These are phyloP conservation scores for Neurospora sp. DNA, from an alignment of 495 filamentous ascomycete species.

Conservation along the genomic window DNA sequence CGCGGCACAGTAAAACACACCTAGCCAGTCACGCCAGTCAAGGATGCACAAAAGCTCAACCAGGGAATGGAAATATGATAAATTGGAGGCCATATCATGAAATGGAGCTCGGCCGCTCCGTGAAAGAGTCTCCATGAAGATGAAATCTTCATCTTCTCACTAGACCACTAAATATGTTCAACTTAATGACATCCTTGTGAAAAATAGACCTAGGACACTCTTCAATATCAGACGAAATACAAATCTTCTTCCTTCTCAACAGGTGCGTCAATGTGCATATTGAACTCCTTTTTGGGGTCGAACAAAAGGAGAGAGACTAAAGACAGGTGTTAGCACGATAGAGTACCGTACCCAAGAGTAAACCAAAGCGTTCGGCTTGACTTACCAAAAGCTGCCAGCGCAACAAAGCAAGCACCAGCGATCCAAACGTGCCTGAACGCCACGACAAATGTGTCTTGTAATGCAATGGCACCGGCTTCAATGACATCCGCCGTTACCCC, in stretches of 20 bases:
- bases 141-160: too few relatives aligned
- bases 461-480: constrained; percentile 6
- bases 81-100: too few relatives aligned
- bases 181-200: too few relatives aligned
- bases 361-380: not conserved
- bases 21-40: too few relatives aligned
- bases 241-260: constrained; percentile 17
- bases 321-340: not conserved
- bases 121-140: too few relatives aligned
- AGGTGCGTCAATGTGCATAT: constrained; percentile 15
- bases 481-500: constrained; percentile 14
- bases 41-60: too few relatives aligned
- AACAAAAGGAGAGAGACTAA: constrained; percentile 9
- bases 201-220: not conserved
- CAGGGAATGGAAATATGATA: too few relatives aligned
- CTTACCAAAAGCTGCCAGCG: constrained; percentile 14
- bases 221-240: constrained; percentile 2
- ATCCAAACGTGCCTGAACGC: constrained; percentile 25
- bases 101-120: too few relatives aligned
- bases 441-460: constrained; percentile 12
- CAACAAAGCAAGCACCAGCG: constrained; percentile 15
- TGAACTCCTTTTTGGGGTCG: constrained; percentile 13
- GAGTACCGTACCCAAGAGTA: not conserved
- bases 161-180: too few relatives aligned
- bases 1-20: too few relatives aligned